Conservation (phyloP, 2,329 filamentous ascomycete genomes). For the Sarocladium strictum region DNA sequence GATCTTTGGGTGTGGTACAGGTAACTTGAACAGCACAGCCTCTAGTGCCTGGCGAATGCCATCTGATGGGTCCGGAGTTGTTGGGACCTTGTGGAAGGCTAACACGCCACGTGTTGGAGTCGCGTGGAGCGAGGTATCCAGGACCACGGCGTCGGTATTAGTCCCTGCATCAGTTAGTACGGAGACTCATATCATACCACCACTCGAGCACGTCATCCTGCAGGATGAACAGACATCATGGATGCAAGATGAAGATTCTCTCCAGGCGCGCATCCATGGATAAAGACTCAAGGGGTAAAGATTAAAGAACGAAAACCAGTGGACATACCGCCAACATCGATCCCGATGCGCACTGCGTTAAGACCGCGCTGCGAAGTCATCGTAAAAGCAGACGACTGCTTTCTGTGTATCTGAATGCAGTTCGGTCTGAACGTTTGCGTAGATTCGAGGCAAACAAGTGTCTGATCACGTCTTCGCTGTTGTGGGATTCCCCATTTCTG, state of each 20-base stretch:
- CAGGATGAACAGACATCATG: too few relatives aligned
- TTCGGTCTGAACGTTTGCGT: too few relatives aligned
- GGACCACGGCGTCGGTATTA: conserved; percentile 47
- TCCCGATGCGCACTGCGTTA: conserved; percentile 34
- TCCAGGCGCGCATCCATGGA: too few relatives aligned
- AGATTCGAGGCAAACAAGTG: too few relatives aligned
- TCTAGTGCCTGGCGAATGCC: conserved; percentile 40
- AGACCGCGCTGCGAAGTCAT: neutral
- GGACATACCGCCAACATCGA: conserved; percentile 38
- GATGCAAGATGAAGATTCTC: too few relatives aligned
- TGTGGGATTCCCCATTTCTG: too few relatives aligned
- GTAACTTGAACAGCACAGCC: conserved; percentile 31
- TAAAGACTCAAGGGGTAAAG: too few relatives aligned
- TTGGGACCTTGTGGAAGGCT: conserved; percentile 43
- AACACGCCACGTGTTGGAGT: conserved; percentile 36
- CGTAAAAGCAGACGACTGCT: too few relatives aligned
- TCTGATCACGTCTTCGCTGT: too few relatives aligned
- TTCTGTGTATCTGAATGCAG: too few relatives aligned
- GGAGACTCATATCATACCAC: too few relatives aligned
- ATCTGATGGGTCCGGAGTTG: conserved; percentile 39
- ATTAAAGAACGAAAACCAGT: too few relatives aligned
- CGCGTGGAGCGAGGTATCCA: conserved; percentile 32
- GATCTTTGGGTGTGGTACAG: conserved; percentile 29
- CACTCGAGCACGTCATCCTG: neutral
- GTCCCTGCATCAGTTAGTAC: conserved; percentile 23